Conservation (phyloP, 1,284 basidiomycete genomes). For the Tilletia indica region DNA sequence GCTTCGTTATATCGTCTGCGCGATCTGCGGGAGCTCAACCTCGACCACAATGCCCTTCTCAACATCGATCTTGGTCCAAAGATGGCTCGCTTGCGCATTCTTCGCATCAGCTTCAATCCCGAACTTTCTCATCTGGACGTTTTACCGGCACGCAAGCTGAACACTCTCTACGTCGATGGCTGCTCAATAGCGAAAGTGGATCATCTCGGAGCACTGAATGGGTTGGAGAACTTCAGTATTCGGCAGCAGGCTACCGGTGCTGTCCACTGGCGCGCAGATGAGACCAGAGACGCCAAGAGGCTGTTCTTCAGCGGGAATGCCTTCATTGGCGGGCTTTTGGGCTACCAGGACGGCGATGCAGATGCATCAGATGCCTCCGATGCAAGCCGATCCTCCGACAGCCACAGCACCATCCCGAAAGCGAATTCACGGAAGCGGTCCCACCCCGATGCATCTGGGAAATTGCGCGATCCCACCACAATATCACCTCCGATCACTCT, state of each 20-base stretch:
- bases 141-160: conserved; percentile 68
- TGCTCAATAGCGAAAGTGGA: conserved; percentile 66
- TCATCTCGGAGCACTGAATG: conserved; percentile 63
- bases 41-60: conserved; percentile 74
- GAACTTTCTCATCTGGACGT: conserved; percentile 70
- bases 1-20: conserved; percentile 55
- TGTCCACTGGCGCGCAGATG: conserved; percentile 66
- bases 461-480: neutral
- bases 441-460: neutral
- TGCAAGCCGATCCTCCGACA: conserved; percentile 3
- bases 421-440: neutral
- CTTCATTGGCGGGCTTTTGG: conserved; percentile 29
- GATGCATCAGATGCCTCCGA: conserved; percentile 15
- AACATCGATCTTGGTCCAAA: conserved; percentile 57
- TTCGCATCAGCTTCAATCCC: conserved; percentile 78
- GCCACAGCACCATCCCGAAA: neutral
- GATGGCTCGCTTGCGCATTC: conserved; percentile 63
- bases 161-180: conserved; percentile 88
- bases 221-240: conserved; percentile 84
- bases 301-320: conserved; percentile 85
- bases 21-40: conserved; percentile 62
- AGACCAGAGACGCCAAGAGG: conserved; percentile 83
- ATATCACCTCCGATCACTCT: conserved; percentile 42
- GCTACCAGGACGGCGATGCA: neutral
- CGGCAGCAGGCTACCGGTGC: conserved; percentile 73